Percentiles rank a stretch among this genome's conserved stretches.
These are phyloP conservation scores for Microsporum canis DNA, from an alignment of 2,329 filamentous ascomycete genomes.

Conservation along the genomic window DNA sequence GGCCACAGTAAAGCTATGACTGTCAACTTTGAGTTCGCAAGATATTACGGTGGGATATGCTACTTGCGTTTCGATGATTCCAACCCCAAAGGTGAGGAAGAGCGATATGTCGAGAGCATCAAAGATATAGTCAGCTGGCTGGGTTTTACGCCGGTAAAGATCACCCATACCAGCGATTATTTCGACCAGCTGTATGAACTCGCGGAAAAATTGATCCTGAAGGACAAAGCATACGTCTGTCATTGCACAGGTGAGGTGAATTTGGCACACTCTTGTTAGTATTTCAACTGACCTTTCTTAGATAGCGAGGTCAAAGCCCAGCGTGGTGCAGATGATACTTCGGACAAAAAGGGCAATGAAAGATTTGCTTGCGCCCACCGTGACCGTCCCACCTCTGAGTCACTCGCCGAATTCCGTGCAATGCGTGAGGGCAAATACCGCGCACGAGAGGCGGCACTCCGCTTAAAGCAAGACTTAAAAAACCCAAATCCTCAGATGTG, in stretches of 20 bases:
- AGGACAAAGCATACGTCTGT: slow-evolving; percentile 67
- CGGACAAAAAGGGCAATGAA: slow-evolving; percentile 39
- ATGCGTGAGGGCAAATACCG: slow-evolving; percentile 91
- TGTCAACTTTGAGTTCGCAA: slow-evolving; percentile 91
- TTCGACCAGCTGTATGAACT: slow-evolving; percentile 80
- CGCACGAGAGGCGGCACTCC: slow-evolving; percentile 68
- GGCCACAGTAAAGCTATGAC: slow-evolving; percentile 93
- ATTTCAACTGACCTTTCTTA: slow-evolving; percentile 13
- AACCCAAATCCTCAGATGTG: slow-evolving; percentile 90
- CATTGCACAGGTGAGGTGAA: slow-evolving; percentile 53
- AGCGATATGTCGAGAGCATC: slow-evolving; percentile 81
- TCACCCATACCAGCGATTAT: slow-evolving; percentile 85
- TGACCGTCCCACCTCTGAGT: slow-evolving; percentile 60
- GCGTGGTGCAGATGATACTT: slow-evolving; percentile 44
- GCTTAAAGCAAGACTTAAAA: slow-evolving; percentile 75
- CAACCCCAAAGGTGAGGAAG: slow-evolving; percentile 86
- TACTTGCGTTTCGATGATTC: slow-evolving; percentile 85
- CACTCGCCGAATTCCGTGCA: slow-evolving; percentile 68
- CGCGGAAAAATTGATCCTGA: slow-evolving; percentile 69
- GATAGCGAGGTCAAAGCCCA: slow-evolving; percentile 76
- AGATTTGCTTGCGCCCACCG: slow-evolving; percentile 75
- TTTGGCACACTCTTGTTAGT: background rate
- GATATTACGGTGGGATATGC: slow-evolving; percentile 65
- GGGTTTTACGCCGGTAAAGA: slow-evolving; percentile 58
- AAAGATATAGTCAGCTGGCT: slow-evolving; percentile 80